Conservation (phyloP, 768 basidiomycete species). For the Gymnopilus dilepis region DNA sequence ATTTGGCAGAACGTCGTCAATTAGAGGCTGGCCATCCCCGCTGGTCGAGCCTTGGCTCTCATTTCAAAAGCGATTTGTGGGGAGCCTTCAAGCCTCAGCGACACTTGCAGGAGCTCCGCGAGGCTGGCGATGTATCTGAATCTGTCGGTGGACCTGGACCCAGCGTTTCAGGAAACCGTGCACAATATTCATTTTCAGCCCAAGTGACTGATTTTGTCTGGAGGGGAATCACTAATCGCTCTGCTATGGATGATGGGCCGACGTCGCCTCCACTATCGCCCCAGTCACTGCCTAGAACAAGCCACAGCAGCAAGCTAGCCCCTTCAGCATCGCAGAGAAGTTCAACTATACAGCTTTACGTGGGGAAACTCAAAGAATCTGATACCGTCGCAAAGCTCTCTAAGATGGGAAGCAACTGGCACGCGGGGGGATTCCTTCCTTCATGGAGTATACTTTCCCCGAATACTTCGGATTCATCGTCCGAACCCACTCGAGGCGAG, state of each 20-base stretch:
- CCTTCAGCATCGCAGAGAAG: slow-evolving; percentile 31
- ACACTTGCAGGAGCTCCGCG: slow-evolving; percentile 40
- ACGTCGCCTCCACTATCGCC: slow-evolving; percentile 39
- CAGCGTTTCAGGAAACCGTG: slow-evolving; percentile 37
- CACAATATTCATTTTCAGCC: slow-evolving; percentile 28
- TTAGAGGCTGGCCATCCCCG: slow-evolving; percentile 39
- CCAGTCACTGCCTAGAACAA: slow-evolving; percentile 9
- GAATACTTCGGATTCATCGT: slow-evolving; percentile 4
- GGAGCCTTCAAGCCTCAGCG: slow-evolving; percentile 65
- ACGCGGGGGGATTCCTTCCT: slow-evolving; percentile 62
- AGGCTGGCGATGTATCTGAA: too few species aligned
- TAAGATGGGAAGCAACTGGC: slow-evolving; percentile 80
- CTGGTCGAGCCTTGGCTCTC: slow-evolving; percentile 52
- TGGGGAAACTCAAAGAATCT: slow-evolving; percentile 75
- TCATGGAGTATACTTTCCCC: slow-evolving; percentile 38
- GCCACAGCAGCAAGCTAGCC: not conserved
- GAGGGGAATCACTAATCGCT: slow-evolving; percentile 79
- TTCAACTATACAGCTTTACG: slow-evolving; percentile 67
- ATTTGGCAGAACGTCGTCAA: slow-evolving; percentile 59
- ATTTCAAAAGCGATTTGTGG: slow-evolving; percentile 68
- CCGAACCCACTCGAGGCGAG: not conserved
- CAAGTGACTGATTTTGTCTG: slow-evolving; percentile 69
- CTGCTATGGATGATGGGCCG: slow-evolving; percentile 61
- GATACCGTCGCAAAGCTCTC: slow-evolving; percentile 72
- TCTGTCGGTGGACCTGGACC: slow-evolving; percentile 48